These are phyloP conservation scores for Atalantia buxifolia DNA, from an alignment of 345 rosid species.

Conservation along the genomic window DNA sequence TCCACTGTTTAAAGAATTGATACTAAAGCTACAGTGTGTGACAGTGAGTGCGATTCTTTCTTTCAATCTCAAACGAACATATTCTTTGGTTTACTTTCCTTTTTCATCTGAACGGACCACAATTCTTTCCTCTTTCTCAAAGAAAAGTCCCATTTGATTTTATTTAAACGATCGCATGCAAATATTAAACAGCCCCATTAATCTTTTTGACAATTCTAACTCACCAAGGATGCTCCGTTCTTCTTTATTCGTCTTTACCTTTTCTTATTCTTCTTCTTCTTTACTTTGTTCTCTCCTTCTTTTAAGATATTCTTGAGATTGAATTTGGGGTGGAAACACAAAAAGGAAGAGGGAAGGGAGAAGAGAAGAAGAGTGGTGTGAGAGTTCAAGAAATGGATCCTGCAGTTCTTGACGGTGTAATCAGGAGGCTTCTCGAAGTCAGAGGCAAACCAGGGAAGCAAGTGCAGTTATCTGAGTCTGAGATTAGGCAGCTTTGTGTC, in stretches of 20 bases:
- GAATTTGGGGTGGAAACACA: not conserved
- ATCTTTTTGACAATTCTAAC: too few species aligned
- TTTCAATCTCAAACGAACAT: not conserved
- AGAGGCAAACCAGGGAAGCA: constrained; percentile 67
- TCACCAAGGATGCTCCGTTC: not conserved
- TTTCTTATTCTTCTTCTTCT: constrained; percentile 9
- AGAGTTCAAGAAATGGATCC: constrained; percentile 37
- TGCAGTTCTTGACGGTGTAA: constrained; percentile 53
- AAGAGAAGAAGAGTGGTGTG: too few species aligned
- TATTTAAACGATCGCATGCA: not conserved
- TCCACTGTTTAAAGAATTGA: too few species aligned
- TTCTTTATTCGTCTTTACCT: constrained; percentile 3
- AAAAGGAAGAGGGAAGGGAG: not conserved
- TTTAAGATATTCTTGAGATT: not conserved
- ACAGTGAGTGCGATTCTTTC: not conserved
- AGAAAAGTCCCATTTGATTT: constrained; percentile 15
- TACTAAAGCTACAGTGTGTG: too few species aligned
- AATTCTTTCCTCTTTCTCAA: constrained; percentile 18
- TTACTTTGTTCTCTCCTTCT: constrained; percentile 2
- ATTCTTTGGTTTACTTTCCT: not conserved
- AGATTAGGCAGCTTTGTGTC: constrained; percentile 68
- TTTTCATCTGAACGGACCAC: not conserved
- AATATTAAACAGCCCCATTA: not conserved
- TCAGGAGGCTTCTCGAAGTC: constrained; percentile 60
- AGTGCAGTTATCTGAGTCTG: constrained; percentile 64